Evolutionary conservation across 805 yeast species (phyloP).

Genomic region (Saccharomycopsis guyanensis): DNA sequence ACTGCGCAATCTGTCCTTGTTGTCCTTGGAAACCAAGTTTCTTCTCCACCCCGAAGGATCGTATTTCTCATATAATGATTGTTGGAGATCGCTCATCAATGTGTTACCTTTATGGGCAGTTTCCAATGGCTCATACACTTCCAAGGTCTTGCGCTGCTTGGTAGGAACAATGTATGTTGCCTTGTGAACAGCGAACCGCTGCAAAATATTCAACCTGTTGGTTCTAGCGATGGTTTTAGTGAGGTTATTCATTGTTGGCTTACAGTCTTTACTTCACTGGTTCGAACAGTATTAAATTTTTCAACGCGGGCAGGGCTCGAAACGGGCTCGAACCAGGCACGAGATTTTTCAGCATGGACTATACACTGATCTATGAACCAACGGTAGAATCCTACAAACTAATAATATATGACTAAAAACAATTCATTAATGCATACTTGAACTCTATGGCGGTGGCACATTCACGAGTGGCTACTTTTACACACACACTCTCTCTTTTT

Average conservation of each 20-base stretch:
- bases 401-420: too few relatives aligned
- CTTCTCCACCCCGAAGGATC: conserved; percentile 71
- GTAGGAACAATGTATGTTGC: conserved; percentile 18
- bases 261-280: too few relatives aligned
- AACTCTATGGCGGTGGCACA: too few relatives aligned
- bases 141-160: conserved; percentile 12
- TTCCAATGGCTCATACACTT: conserved; percentile 19
- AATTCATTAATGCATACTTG: too few relatives aligned
- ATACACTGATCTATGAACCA: too few relatives aligned
- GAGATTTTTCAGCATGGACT: too few relatives aligned
- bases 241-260: not conserved
- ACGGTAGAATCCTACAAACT: too few relatives aligned
- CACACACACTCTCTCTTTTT: too few relatives aligned
- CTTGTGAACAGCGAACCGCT: not conserved
- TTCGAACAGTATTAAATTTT: too few relatives aligned
- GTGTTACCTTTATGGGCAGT: conserved; percentile 15
- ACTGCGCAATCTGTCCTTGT: conserved; percentile 46
- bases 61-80: conserved; percentile 46
- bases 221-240: not conserved
- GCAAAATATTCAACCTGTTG: not conserved
- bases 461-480: too few relatives aligned
- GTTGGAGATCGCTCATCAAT: conserved; percentile 28
- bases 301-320: too few relatives aligned
- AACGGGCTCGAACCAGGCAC: too few relatives aligned
- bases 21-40: conserved; percentile 39